Percentiles rank a stretch among this genome's conserved stretches.
Conservation (phyloP, 2,329 filamentous ascomycete species). For the Monilinia vaccinii-corymbosi region DNA sequence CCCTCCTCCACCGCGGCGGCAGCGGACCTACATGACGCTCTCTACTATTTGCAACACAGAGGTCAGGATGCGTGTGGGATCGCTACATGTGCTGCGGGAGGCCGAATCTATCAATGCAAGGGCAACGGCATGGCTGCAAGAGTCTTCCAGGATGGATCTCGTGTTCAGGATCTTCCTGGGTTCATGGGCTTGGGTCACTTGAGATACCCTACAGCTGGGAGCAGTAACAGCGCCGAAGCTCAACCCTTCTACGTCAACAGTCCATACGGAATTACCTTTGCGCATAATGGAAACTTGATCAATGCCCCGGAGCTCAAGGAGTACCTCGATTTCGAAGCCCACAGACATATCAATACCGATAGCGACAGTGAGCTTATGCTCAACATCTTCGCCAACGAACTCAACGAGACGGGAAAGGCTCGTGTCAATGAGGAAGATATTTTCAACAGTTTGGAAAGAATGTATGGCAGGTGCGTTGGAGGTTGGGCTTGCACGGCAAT, state of each 20-base stretch:
- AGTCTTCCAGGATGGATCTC: constrained; percentile 73
- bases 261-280: constrained; percentile 72
- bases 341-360: constrained; percentile 59
- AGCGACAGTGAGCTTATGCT: constrained; percentile 82
- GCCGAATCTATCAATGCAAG: constrained; percentile 82
- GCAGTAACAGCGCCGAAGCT: constrained; percentile 72
- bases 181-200: constrained; percentile 83
- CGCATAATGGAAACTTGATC: constrained; percentile 85
- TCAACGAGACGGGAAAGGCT: constrained; percentile 72
- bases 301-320: constrained; percentile 59
- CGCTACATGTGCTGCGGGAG: constrained; percentile 62
- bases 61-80: constrained; percentile 88
- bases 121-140: constrained; percentile 80
- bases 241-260: constrained; percentile 90
- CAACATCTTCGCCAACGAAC: constrained; percentile 78
- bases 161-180: constrained; percentile 66
- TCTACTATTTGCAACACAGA: constrained; percentile 63
- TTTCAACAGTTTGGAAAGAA: constrained; percentile 60
- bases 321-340: constrained; percentile 36
- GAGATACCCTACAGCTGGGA: constrained; percentile 83
- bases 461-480: constrained; percentile 65
- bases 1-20: constrained; percentile 42
- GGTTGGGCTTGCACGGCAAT: constrained; percentile 75
- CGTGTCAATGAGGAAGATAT: constrained; percentile 72
- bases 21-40: constrained; percentile 58